Base-by-base conservation (phyloP, 1,284 basidiomycete species). In the Ceratobasidium sp. region DNA sequence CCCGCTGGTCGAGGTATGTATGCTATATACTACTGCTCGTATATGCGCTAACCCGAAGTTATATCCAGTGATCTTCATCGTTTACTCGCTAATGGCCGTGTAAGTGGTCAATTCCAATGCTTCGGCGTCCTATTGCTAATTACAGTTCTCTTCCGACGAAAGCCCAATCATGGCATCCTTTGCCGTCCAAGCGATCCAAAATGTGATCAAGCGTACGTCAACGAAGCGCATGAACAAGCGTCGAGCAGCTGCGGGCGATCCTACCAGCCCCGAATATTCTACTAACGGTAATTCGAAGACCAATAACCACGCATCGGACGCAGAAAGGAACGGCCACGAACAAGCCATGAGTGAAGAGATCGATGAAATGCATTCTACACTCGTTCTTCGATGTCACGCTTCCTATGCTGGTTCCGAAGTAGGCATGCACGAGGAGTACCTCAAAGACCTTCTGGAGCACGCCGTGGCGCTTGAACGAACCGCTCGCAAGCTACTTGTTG, bases 131-230 rank as follows among this genome's bases (percentile, higher is more conserved):
- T 22, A 43, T 56, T 24, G 16, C 58, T 56, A 14, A 58, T 46
- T 34, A 19, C 16, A 16, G 14, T 14, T 39, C 16, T 41, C 0
- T 65, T 39, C 9, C 19, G n/a, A 22, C 31, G 29, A 27, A 14
- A 74, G 71, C 27, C 84, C 84, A 0, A 79, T 85, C 66, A 82
- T 85, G 34, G 83, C 84, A 27, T 82, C 82, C 7, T 84, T 85
- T 71, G 84, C 83, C 22, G 82, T 84, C 6, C 82, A 82, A 62
- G 82, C 83, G n/a, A 80, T 84, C 43, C 81, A 81, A 24, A 80
- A 81, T 78, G 75, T 83, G 39, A 81, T 84, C 19, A 37, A 75
- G 9, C 64, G 75, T 62, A 29, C 75, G 16, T 73, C 78, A 48
- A 63, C 74, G n/a, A 53, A 58, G 29, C 74, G 74, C 8, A 65